Percentiles rank a stretch among this genome's conserved stretches.
Conservation (phyloP, 2,329 filamentous ascomycete species). For the Aspergillus niger region DNA sequence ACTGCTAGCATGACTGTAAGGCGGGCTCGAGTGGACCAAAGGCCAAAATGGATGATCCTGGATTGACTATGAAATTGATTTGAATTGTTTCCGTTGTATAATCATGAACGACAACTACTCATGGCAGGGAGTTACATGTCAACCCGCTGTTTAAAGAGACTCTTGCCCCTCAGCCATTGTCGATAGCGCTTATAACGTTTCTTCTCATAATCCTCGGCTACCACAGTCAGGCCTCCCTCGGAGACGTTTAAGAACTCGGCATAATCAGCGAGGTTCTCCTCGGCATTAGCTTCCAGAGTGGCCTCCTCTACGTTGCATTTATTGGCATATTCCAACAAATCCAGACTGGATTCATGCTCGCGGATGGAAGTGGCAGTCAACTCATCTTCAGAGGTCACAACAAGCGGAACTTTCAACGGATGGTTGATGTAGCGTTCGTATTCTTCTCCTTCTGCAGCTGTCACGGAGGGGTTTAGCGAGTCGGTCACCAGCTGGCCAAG, state of each 20-base stretch:
- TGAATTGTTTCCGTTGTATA: too few species aligned
- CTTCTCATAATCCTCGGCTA: slow-evolving; percentile 81
- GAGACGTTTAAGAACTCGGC: slow-evolving; percentile 72
- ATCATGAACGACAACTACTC: too few species aligned
- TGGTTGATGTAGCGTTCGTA: slow-evolving; percentile 88
- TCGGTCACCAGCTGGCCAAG: slow-evolving; percentile 82
- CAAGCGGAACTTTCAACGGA: slow-evolving; percentile 80
- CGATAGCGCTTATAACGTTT: slow-evolving; percentile 96
- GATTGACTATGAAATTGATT: too few species aligned
- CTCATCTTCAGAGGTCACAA: slow-evolving; percentile 48
- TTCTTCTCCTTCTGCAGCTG: slow-evolving; percentile 73
- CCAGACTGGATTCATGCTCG: slow-evolving; percentile 51
- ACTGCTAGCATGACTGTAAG: too few species aligned
- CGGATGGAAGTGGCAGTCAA: slow-evolving; percentile 37
- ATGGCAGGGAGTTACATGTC: slow-evolving; percentile 36
- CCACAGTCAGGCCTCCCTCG: slow-evolving; percentile 84
- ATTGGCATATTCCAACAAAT: slow-evolving; percentile 80
- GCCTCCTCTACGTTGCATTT: slow-evolving; percentile 65
- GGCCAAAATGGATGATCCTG: too few species aligned
- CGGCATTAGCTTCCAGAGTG: slow-evolving; percentile 46
- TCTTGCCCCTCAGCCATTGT: slow-evolving; percentile 94
- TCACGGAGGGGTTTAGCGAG: slow-evolving; percentile 82
- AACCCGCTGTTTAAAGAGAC: slow-evolving; percentile 86
- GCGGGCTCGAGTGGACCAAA: too few species aligned
- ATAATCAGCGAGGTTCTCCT: slow-evolving; percentile 73